A percentile compares a stretch with the other conserved stretches of the same genome.
Conservation (phyloP, 208 protist genomes). For the Wallacemonas rigidus region DNA sequence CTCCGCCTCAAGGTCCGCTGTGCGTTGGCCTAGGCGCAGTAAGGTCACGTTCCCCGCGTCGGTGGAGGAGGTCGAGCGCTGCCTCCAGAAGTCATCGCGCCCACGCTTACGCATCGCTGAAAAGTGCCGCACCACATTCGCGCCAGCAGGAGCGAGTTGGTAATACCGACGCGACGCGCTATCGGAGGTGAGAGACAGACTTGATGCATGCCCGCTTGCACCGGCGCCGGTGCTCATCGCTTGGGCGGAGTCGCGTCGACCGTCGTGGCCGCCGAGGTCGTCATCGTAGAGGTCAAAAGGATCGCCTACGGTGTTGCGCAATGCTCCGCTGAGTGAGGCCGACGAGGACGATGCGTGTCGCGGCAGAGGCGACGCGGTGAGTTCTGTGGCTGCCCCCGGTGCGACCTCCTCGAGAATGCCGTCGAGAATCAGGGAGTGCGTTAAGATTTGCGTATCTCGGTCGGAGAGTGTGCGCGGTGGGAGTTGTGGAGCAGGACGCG, state of each 20-base stretch:
- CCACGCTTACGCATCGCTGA: slow-evolving; percentile 29
- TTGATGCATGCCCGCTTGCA: too few species aligned
- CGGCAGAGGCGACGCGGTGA: not conserved
- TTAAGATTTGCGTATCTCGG: slow-evolving; percentile 58
- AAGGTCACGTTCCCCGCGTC: not conserved
- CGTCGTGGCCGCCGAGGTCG: not conserved
- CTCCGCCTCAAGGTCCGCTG: slow-evolving; percentile 1
- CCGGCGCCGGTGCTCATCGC: too few species aligned
- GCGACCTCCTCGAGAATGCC: slow-evolving; percentile 65
- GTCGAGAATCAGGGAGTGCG: slow-evolving; percentile 70
- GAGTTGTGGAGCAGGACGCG: not conserved
- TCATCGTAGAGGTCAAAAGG: not conserved
- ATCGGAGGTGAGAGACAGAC: not conserved
- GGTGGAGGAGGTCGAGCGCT: not conserved
- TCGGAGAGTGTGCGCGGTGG: slow-evolving; percentile 23
- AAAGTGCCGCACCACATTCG: slow-evolving; percentile 79
- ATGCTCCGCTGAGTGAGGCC: not conserved
- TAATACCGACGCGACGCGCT: slow-evolving; percentile 35
- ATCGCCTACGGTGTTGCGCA: not conserved
- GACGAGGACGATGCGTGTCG: not conserved
- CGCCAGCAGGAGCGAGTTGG: slow-evolving; percentile 41
- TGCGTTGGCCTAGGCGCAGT: slow-evolving; percentile 1
- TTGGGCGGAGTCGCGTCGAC: too few species aligned
- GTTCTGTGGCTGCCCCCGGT: slow-evolving; percentile 11
- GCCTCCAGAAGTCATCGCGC: not conserved